phyloP scores from a whole-genome alignment of 768 basidiomycete genomes.

The Tephrocybe sp. region DNA sequence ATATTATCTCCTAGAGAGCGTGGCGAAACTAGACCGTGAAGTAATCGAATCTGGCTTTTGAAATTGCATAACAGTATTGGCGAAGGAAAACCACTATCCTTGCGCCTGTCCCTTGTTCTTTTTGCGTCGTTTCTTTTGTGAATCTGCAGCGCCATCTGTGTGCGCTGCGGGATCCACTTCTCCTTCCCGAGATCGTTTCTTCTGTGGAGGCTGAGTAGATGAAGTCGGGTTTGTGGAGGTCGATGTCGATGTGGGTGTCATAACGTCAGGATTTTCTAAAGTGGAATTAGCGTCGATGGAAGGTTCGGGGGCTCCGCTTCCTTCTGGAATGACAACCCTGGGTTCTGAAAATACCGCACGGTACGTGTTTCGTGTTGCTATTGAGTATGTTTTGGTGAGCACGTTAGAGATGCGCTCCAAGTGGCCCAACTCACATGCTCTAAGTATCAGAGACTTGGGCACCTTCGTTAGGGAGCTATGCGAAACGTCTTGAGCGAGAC shows the following conservation, averaged over 20 bases:
- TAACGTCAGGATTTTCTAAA: not conserved
- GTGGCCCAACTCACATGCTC: constrained; percentile 58
- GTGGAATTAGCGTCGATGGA: not conserved
- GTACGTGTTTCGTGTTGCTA: constrained; percentile 82
- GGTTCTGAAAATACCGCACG: constrained; percentile 81
- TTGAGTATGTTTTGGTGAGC: not conserved
- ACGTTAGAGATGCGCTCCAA: not conserved
- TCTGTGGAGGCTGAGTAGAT: constrained; percentile 5
- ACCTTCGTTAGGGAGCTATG: constrained; percentile 59
- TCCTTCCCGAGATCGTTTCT: constrained; percentile 24
- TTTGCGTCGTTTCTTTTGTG: constrained; percentile 31
- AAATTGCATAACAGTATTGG: no score
- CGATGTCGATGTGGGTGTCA: not conserved
- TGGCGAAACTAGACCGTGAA: no score
- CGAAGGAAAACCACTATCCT: no score
- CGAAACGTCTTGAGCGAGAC: constrained; percentile 66
- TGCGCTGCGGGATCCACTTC: constrained; percentile 2
- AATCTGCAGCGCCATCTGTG: constrained; percentile 11
- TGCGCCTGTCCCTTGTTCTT: constrained; percentile 18
- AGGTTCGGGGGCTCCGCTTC: not conserved
- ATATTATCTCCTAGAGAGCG: no score
- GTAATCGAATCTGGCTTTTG: no score
- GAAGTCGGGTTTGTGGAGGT: not conserved
- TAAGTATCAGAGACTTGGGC: constrained; percentile 66
- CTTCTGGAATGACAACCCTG: constrained; percentile 54